Evolutionary conservation across 2,329 filamentous ascomycete genomes (phyloP).

Genomic region (Calonectria crousiana): DNA sequence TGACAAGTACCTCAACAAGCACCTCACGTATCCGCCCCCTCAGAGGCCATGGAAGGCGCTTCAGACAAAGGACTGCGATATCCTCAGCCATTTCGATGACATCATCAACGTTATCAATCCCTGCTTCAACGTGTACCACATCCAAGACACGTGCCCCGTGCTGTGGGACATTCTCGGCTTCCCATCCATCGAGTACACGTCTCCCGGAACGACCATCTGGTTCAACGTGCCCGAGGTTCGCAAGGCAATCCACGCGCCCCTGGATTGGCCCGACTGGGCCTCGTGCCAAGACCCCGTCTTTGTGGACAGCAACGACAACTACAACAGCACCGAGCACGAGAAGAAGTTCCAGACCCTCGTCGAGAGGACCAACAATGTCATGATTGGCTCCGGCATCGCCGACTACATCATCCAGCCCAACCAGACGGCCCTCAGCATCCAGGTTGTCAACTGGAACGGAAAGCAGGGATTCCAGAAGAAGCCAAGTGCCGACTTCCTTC

Average conservation of each 20-base stretch:
- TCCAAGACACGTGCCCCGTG: conserved; percentile 77
- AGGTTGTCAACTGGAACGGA: conserved; percentile 87
- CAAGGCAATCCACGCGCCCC: conserved; percentile 73
- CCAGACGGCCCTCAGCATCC: conserved; percentile 78
- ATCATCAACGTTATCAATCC: conserved; percentile 74
- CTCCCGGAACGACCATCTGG: conserved; percentile 69
- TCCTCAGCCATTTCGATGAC: conserved; percentile 67
- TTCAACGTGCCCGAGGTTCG: conserved; percentile 79
- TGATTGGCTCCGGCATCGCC: conserved; percentile 79
- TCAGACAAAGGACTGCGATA: conserved; percentile 56
- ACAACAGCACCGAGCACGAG: conserved; percentile 48
- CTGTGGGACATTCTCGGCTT: conserved; percentile 79
- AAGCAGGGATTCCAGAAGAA: conserved; percentile 74
- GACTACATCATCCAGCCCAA: conserved; percentile 78
- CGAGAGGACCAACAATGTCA: conserved; percentile 77
- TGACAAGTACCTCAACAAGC: conserved; percentile 65
- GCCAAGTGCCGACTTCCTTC: conserved; percentile 68
- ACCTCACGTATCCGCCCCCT: conserved; percentile 76
- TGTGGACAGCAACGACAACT: conserved; percentile 62
- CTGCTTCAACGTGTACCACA: conserved; percentile 80
- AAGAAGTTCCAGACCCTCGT: conserved; percentile 74
- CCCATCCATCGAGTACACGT: conserved; percentile 72
- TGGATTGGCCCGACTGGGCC: conserved; percentile 58
- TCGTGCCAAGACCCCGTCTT: conserved; percentile 62
- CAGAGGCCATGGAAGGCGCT: conserved; percentile 52